These are phyloP conservation scores for Geotrichum restrictum DNA, from an alignment of 1,139 yeast genomes.

Conservation along the genomic window DNA sequence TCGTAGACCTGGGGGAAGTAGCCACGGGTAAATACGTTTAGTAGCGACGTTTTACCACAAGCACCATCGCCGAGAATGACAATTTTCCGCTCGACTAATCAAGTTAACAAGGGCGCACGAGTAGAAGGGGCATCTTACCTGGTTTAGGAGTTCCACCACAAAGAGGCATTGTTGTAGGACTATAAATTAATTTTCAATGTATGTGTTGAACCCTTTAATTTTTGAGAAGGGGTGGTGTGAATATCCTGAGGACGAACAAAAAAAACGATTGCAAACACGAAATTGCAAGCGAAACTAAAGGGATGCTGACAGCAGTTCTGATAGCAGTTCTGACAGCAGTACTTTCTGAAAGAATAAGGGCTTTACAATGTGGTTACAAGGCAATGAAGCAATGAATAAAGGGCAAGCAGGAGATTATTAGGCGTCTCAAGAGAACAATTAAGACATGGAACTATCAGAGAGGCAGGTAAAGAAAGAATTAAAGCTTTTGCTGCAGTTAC, in stretches of 20 bases:
- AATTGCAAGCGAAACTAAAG: neutral
- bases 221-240: neutral
- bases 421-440: no score
- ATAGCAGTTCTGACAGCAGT: no score
- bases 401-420: neutral
- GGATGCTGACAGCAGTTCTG: neutral
- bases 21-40: slow-evolving; percentile 94
- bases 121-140: slow-evolving; percentile 21
- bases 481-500: neutral
- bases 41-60: slow-evolving; percentile 82
- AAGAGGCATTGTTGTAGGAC: slow-evolving; percentile 50
- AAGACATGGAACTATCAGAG: neutral
- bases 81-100: slow-evolving; percentile 72
- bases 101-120: neutral
- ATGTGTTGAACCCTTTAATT: neutral
- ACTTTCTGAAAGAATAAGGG: no score
- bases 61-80: slow-evolving; percentile 99
- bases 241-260: neutral
- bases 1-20: slow-evolving; percentile 98
- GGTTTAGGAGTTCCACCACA: slow-evolving; percentile 69
- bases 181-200: neutral
- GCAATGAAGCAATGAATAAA: no score
- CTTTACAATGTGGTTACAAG: no score
- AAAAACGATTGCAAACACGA: neutral
- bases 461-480: neutral